Evolutionary conservation across 495 filamentous ascomycete genomes (phyloP), one percentile per base, ranked within the genome.

Genomic region (Xeromyces bisporus): DNA sequence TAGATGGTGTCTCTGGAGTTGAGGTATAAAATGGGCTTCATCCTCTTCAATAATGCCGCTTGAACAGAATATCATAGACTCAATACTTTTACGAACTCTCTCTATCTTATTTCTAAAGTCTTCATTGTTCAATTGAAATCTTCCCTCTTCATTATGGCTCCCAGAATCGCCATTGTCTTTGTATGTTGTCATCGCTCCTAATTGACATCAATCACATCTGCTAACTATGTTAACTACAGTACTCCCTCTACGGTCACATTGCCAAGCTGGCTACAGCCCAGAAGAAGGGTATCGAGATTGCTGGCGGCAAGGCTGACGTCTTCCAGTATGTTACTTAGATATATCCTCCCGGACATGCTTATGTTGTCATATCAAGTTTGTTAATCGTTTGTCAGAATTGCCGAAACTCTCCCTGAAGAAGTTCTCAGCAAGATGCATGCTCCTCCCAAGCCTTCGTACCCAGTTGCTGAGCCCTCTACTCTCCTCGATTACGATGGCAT

Each of bases 191-290:
- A 32, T 35, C 15, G 33, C 33, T 7, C 15, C 24, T 16, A 12
- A 26, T 27, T 15, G n/a, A 26, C 3, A 18, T 25, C 23, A 20
- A 26, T 15, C 6, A 23, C 25, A 7, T 12, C 10, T 39, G 37
- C 26, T 30, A 29, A 36, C 36, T 43, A 46, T 42, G 18, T 32
- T 27, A 32, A 23, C 26, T 24, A 24, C 41, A 92, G 82, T 97
- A 96, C 64, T 93, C 87, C 41, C 80, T 83, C 66, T 97, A 91
- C 59, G 87, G 89, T 56, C 87, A 96, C 58, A 80, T 93, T 60
- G 45, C 63, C 50, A 62, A 72, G 55, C 57, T 96, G 43, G 89
- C 86, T 46, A 74, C 83, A 50, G 85, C 86, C 33, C 85, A 94
- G 61, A 77, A 82, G 67, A 74, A 67, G 42, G 89, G 89, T 51